Evolutionary conservation across 1,284 basidiomycete species (phyloP), one percentile per base, ranked within the genome.

Genomic region (Microbotryum violaceum): DNA sequence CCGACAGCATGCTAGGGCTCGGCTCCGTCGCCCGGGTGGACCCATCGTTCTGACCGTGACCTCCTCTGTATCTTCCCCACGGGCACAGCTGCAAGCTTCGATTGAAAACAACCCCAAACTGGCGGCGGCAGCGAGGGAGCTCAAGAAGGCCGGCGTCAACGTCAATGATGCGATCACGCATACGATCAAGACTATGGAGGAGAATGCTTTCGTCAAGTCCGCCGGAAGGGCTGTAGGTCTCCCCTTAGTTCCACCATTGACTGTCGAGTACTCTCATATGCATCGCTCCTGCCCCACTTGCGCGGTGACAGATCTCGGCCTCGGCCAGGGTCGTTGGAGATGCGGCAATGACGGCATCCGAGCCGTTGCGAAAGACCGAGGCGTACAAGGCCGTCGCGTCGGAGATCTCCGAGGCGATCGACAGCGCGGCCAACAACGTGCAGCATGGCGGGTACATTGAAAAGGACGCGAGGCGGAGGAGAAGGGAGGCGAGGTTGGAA

Each of bases 21-120:
- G 7, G 54, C 9, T 45, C 58, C 4, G 1, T 21, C 33, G 16
- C 0, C 14, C 31, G n/a, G n/a, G 14, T 3, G 6, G 25, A 12
- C n/a, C 9, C 7, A 37, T 48, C 20, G 21, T 10, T 61, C 42
- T 59, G 46, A 62, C 31, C 4, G 8, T 7, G 14, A 25, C n/a
- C 29, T 25, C 6, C 45, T n/a, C n/a, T 1, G 1, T 10, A 12
- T 42, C 18, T 23, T 20, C 37, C 21, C 5, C 25, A 2, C 18
- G 2, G 54, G 20, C 52, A 18, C 70, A 94, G 89, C 79, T 96
- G 69, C 86, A 89, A 21, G 89, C 89, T 12, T 91, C 91, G 71
- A 96, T 99, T 66, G 90, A 97, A 79, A 90, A 97, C 77, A 99
- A 99, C 74, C 96, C 96, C 10, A 81, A 85, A 59, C 78, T 99